These are phyloP conservation scores for Rasamsonia emersonii DNA, from an alignment of 2,329 filamentous ascomycete species.

Conservation along the genomic window DNA sequence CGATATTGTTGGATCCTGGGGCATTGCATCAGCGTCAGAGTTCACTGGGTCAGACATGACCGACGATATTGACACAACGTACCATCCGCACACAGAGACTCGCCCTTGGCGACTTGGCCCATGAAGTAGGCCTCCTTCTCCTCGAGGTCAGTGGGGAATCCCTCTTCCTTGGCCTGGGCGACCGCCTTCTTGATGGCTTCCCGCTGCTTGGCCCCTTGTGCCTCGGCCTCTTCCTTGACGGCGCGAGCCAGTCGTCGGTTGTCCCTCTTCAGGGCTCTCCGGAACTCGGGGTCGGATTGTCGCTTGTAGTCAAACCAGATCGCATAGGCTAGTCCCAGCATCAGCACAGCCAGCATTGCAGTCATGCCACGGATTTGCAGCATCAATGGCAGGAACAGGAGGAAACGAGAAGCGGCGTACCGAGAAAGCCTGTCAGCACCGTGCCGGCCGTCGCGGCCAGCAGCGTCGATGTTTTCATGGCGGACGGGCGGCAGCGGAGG, in stretches of 20 bases:
- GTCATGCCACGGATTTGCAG: too few species aligned
- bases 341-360: slow-evolving; percentile 9
- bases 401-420: slow-evolving; percentile 22
- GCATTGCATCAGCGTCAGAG: slow-evolving; percentile 10
- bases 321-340: slow-evolving; percentile 46
- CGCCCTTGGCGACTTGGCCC: slow-evolving; percentile 83
- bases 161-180: slow-evolving; percentile 76
- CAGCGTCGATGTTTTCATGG: slow-evolving; percentile 49
- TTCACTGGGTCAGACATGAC: slow-evolving; percentile 6
- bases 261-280: slow-evolving; percentile 47
- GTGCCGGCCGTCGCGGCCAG: slow-evolving; percentile 51
- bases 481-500: slow-evolving; percentile 15
- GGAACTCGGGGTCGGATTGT: slow-evolving; percentile 55
- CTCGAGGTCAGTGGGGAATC: slow-evolving; percentile 82
- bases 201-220: slow-evolving; percentile 39
- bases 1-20: slow-evolving; percentile 45
- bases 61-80: slow-evolving; percentile 31
- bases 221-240: slow-evolving; percentile 41
- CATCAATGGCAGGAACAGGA: too few species aligned
- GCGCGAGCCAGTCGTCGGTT: slow-evolving; percentile 38
- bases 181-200: slow-evolving; percentile 67
- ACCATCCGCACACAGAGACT: slow-evolving; percentile 76
- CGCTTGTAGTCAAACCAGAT: slow-evolving; percentile 59
- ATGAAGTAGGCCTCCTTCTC: slow-evolving; percentile 97
- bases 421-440: slow-evolving; percentile 48